A percentile compares a stretch with the other conserved stretches of the same genome.
phyloP scores from a whole-genome alignment of 1,284 basidiomycete species.

The Tetrapyrgos nigripes region DNA sequence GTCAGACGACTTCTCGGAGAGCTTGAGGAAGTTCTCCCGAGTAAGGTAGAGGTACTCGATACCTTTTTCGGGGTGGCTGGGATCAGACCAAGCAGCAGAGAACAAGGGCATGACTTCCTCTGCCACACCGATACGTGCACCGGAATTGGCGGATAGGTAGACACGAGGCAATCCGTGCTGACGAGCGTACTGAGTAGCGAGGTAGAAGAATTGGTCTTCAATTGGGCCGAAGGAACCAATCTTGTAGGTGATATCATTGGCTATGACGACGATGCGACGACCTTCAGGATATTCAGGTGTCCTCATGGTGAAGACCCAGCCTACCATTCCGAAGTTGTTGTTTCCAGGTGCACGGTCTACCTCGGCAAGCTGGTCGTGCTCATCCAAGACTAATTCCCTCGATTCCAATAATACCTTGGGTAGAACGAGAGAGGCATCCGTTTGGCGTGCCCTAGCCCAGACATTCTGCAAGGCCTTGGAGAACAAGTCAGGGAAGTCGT shows the following conservation, averaged over 20 bases:
- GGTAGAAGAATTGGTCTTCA: conserved; percentile 97
- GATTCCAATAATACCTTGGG: conserved; percentile 86
- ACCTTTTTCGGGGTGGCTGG: conserved; percentile 89
- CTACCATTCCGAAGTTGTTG: conserved; percentile 98
- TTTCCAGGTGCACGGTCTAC: conserved; percentile 92
- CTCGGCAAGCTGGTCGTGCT: conserved; percentile 89
- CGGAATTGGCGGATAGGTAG: conserved; percentile 98
- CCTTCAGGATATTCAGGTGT: conserved; percentile 96
- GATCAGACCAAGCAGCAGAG: conserved; percentile 91
- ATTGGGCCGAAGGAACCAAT: conserved; percentile 97
- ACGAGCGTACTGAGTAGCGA: conserved; percentile 94
- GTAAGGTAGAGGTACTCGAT: conserved; percentile 97
- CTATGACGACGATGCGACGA: conserved; percentile 88
- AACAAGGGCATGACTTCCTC: conserved; percentile 93
- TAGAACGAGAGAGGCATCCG: conserved; percentile 70
- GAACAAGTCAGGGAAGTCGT: conserved; percentile 99
- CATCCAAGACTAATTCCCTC: conserved; percentile 93
- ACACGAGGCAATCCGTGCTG: conserved; percentile 89
- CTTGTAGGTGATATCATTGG: conserved; percentile 99
- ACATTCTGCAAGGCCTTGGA: conserved; percentile 95
- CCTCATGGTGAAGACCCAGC: conserved; percentile 92
- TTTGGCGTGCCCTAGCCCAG: conserved; percentile 80
- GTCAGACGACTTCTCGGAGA: conserved; percentile 82
- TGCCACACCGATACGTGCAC: conserved; percentile 95
- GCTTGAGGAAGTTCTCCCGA: conserved; percentile 82